Evolutionary conservation across 306 rosid species (phyloP).

Genomic region (Astragalus membranaceus): DNA sequence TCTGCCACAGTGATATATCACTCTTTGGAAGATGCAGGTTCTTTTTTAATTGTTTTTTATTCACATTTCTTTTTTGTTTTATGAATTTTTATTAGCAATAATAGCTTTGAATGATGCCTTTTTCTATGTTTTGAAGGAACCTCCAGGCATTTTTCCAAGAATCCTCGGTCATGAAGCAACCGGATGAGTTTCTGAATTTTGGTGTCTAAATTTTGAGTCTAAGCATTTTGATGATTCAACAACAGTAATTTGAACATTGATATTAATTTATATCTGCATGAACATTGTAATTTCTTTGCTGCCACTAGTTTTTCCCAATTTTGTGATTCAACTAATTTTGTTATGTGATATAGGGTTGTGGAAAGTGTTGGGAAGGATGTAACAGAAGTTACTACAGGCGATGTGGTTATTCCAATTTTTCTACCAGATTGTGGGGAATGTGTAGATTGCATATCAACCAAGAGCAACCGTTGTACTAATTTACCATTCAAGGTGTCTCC

Average conservation of each 20-base stretch:
- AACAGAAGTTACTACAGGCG: slow-evolving; percentile 60
- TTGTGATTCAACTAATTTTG: not conserved
- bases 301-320: not conserved
- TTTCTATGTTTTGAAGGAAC: slow-evolving; percentile 33
- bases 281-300: not conserved
- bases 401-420: slow-evolving; percentile 59
- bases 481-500: slow-evolving; percentile 59
- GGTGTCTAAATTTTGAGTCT: no score
- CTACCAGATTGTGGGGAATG: slow-evolving; percentile 68
- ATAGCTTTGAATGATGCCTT: not conserved
- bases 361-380: slow-evolving; percentile 78
- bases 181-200: slow-evolving; percentile 39
- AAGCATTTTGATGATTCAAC: no score
- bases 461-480: slow-evolving; percentile 65
- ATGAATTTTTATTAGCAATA: not conserved
- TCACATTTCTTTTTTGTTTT: not conserved
- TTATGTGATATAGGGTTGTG: slow-evolving; percentile 43
- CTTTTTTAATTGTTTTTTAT: not conserved
- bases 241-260: not conserved
- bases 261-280: not conserved
- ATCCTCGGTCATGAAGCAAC: slow-evolving; percentile 81
- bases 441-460: slow-evolving; percentile 52
- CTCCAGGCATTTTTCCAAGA: slow-evolving; percentile 56
- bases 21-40: slow-evolving; percentile 65
- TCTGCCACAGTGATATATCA: slow-evolving; percentile 65